A percentile compares a stretch with the other conserved stretches of the same genome.
phyloP scores from a whole-genome alignment of 805 yeast genomes.

The Candida dajiaensis region DNA sequence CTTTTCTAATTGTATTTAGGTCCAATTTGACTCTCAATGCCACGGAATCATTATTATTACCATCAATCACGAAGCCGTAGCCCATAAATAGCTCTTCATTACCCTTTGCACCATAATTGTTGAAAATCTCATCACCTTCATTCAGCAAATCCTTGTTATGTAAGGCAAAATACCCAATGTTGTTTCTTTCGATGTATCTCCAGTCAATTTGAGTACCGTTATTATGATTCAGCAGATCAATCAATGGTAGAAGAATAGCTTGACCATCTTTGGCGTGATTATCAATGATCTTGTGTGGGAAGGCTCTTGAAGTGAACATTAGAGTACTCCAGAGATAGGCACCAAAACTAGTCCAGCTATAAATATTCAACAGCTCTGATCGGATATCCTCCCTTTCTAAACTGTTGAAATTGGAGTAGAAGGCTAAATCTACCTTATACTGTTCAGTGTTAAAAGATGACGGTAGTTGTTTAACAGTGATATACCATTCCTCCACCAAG shows the following conservation, averaged over 20 bases:
- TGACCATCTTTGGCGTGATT: constrained; percentile 31
- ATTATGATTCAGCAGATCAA: constrained; percentile 75
- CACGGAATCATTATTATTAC: constrained; percentile 56
- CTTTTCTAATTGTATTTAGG: constrained; percentile 18
- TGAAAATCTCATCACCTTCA: constrained; percentile 47
- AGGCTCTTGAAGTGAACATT: constrained; percentile 72
- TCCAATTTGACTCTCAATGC: constrained; percentile 55
- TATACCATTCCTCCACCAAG: constrained; percentile 62
- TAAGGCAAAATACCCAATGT: constrained; percentile 16
- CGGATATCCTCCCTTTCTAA: constrained; percentile 15
- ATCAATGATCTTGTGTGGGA: constrained; percentile 51
- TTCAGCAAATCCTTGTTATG: constrained; percentile 10
- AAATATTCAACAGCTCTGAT: constrained; percentile 14
- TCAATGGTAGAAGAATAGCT: constrained; percentile 70
- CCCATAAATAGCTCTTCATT: constrained; percentile 81
- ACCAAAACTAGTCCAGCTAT: constrained; percentile 57
- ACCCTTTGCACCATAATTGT: constrained; percentile 88
- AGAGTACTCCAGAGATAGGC: constrained; percentile 72
- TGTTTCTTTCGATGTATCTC: constrained; percentile 28
- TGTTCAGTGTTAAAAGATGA: constrained; percentile 1
- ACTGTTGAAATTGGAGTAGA: constrained; percentile 12
- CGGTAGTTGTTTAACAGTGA: constrained; percentile 10
- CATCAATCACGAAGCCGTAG: constrained; percentile 56
- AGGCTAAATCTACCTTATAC: constrained; percentile 12
- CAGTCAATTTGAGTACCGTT: constrained; percentile 63